These are phyloP conservation scores for Apocynum venetum DNA, from an alignment of 257 asterid genomes.

Conservation along the genomic window DNA sequence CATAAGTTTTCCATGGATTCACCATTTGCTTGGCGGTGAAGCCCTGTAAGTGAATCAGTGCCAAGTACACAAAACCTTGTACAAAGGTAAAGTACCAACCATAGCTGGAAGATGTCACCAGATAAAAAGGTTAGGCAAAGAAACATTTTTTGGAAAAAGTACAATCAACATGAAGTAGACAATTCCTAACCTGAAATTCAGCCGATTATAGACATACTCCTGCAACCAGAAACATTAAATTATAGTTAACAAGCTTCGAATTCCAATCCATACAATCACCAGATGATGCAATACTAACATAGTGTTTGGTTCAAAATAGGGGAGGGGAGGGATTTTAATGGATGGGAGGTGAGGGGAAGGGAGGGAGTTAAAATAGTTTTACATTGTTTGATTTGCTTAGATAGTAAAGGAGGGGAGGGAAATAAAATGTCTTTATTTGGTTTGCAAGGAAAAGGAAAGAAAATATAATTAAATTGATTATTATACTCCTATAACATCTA, in stretches of 20 bases:
- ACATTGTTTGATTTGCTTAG: no score
- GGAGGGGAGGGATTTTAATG: no score
- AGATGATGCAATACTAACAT: neutral
- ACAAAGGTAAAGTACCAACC: constrained; percentile 96
- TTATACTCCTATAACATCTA: no score
- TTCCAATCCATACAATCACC: constrained; percentile 9
- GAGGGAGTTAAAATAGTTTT: no score
- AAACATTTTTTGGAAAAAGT: neutral
- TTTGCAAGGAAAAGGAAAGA: no score
- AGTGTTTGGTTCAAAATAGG: no score
- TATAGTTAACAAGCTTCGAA: constrained; percentile 24
- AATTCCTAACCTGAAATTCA: constrained; percentile 56
- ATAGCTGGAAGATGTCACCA: constrained; percentile 47
- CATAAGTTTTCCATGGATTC: constrained; percentile 87
- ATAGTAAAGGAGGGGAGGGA: no score
- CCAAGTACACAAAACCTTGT: constrained; percentile 90
- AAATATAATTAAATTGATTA: no score
- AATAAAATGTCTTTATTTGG: no score
- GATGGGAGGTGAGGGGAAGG: no score
- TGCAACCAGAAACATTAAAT: constrained; percentile 29
- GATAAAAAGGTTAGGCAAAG: neutral
- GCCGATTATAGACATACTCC: constrained; percentile 91
- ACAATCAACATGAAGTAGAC: neutral
- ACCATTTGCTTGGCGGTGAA: constrained; percentile 94
- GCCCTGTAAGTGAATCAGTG: constrained; percentile 64